Percentiles rank a stretch among this genome's conserved stretches.
Evolutionary conservation across 1,284 basidiomycete species (phyloP).

Genomic region (Lentinus polychrous): DNA sequence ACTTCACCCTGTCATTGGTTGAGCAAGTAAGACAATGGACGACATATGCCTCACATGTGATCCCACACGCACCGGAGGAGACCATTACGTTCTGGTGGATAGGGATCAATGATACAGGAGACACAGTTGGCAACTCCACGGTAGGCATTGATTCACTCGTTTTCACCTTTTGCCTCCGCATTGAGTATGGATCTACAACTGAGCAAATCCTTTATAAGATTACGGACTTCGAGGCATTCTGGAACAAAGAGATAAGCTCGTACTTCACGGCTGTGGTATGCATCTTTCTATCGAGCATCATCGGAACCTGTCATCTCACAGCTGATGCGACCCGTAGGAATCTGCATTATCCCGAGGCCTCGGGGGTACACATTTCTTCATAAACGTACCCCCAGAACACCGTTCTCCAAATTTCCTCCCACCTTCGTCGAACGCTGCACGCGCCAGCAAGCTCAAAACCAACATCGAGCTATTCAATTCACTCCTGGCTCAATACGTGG

Average conservation of each 20-base stretch:
- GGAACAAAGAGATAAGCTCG: constrained; percentile 42
- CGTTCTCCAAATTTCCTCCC: constrained; percentile 34
- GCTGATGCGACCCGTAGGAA: constrained; percentile 24
- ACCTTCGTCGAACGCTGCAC: constrained; percentile 17
- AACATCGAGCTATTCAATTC: constrained; percentile 38
- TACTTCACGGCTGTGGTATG: constrained; percentile 48
- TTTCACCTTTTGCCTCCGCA: not conserved
- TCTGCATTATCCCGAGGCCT: constrained; percentile 35
- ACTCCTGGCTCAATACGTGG: constrained; percentile 29
- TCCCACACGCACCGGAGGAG: constrained; percentile 36
- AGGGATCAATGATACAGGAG: constrained; percentile 52
- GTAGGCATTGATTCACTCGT: constrained; percentile 26
- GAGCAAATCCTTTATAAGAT: too few relatives aligned
- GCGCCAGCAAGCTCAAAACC: constrained; percentile 25
- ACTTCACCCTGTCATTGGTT: constrained; percentile 42
- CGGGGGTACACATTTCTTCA: constrained; percentile 39
- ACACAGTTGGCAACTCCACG: constrained; percentile 38
- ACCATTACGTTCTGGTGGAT: constrained; percentile 53
- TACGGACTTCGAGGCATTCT: constrained; percentile 41
- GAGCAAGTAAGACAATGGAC: constrained; percentile 45
- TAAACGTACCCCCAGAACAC: constrained; percentile 49
- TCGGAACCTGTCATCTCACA: not conserved
- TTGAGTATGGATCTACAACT: not conserved
- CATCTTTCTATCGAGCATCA: constrained; percentile 1
- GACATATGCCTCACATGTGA: constrained; percentile 33